A percentile compares a stretch with the other conserved stretches of the same genome.
Conservation (phyloP, 2,329 filamentous ascomycete species). For the Scedosporium boydii region DNA sequence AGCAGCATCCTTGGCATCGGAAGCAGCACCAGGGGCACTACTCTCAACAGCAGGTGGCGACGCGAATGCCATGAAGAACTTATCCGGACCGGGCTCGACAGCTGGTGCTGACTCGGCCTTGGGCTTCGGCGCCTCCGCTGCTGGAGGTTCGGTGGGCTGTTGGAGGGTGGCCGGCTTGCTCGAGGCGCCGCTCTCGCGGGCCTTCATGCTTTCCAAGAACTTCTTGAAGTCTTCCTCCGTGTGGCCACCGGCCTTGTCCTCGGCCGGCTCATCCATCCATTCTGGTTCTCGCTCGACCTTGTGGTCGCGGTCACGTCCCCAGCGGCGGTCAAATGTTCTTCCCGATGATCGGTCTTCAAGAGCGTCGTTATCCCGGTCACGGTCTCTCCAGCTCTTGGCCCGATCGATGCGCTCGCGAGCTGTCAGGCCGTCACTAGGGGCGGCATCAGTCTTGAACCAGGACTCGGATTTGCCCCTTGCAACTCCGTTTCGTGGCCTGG, state of each 20-base stretch:
- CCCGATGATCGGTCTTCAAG: conserved; percentile 31
- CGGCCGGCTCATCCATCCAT: conserved; percentile 71
- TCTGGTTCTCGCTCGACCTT: conserved; percentile 74
- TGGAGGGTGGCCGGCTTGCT: conserved; percentile 12
- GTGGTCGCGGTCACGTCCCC: conserved; percentile 47
- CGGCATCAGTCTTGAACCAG: conserved; percentile 59
- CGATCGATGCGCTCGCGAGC: conserved; percentile 47
- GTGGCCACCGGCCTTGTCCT: conserved; percentile 60
- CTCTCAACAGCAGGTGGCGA: conserved; percentile 30
- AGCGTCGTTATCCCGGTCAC: conserved; percentile 30
- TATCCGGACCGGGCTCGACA: conserved; percentile 60
- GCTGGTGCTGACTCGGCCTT: conserved; percentile 52
- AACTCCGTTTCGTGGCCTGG: conserved; percentile 50
- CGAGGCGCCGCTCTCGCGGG: conserved; percentile 30
- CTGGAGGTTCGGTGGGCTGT: conserved; percentile 21
- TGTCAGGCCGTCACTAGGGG: conserved; percentile 23
- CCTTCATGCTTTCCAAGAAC: conserved; percentile 86
- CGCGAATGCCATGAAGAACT: conserved; percentile 60
- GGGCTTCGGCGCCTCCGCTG: conserved; percentile 37
- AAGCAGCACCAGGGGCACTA: conserved; percentile 8
- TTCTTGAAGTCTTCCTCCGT: conserved; percentile 89
- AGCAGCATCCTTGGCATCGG: conserved; percentile 26
- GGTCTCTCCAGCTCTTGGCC: conserved; percentile 52
- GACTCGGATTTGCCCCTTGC: conserved; percentile 58
- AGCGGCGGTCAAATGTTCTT: conserved; percentile 45